A percentile compares a stretch with the other conserved stretches of the same genome.
Evolutionary conservation across 1,139 yeast genomes (phyloP).

Genomic region (Meyerozyma athensensis): DNA sequence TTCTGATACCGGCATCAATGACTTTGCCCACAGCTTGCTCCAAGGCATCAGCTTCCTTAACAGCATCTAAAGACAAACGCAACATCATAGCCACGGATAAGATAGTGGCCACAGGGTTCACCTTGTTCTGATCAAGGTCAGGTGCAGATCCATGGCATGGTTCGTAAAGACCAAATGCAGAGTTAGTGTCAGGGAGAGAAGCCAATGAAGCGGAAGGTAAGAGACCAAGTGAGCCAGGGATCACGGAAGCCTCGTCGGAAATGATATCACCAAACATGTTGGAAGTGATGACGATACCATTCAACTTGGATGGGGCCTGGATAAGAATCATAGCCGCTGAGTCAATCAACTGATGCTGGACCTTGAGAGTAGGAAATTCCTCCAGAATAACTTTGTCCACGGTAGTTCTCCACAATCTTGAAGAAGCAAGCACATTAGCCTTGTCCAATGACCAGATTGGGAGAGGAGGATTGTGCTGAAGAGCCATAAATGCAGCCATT

Average conservation of each 20-base stretch:
- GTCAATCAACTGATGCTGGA: constrained; percentile 93
- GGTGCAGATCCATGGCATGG: constrained; percentile 99
- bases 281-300: constrained; percentile 87
- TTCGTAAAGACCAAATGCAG: constrained; percentile 93
- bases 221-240: constrained; percentile 94
- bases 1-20: constrained; percentile 77
- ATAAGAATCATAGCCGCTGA: constrained; percentile 98
- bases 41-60: constrained; percentile 80
- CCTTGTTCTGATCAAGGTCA: constrained; percentile 80
- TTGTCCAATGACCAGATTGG: constrained; percentile 96
- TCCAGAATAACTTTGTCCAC: constrained; percentile 77
- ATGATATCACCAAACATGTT: constrained; percentile 98
- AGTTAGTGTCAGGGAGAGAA: constrained; percentile 88
- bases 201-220: constrained; percentile 96
- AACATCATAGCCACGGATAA: constrained; percentile 97
- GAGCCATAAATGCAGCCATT: constrained; percentile 96
- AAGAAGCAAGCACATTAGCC: constrained; percentile 94
- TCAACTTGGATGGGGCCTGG: constrained; percentile 82
- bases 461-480: constrained; percentile 87
- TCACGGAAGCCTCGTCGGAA: constrained; percentile 95
- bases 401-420: constrained; percentile 93
- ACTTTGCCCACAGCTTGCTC: constrained; percentile 85
- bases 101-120: constrained; percentile 92
- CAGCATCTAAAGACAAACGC: constrained; percentile 76
- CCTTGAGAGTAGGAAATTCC: constrained; percentile 83